A percentile compares a stretch with the other conserved stretches of the same genome.
Evolutionary conservation across 495 filamentous ascomycete genomes (phyloP).

Genomic region (Penicillium herquei): DNA sequence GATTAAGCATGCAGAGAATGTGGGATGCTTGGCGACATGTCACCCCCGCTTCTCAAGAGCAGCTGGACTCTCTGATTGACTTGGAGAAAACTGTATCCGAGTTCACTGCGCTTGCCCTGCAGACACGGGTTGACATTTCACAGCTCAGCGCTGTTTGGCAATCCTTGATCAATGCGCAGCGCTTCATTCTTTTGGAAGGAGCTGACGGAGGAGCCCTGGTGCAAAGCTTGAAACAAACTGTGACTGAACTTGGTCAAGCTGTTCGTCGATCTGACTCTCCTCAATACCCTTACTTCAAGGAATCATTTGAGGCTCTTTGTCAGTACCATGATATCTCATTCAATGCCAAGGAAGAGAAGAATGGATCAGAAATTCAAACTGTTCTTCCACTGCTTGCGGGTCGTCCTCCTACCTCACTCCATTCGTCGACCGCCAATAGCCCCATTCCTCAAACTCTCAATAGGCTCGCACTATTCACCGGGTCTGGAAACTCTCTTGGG

Average conservation of each 20-base stretch:
- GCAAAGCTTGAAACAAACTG: conserved; percentile 54
- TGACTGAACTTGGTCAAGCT: conserved; percentile 51
- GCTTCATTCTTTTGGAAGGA: conserved; percentile 38
- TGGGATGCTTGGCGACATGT: conserved; percentile 73
- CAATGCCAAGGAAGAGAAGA: conserved; percentile 10
- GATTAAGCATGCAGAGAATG: conserved; percentile 79
- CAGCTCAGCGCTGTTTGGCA: conserved; percentile 40
- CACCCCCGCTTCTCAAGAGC: conserved; percentile 51
- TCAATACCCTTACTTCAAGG: conserved; percentile 50
- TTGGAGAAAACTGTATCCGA: conserved; percentile 69
- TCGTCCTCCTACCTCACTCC: conserved; percentile 34
- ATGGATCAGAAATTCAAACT: conserved; percentile 24
- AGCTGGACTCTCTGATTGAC: conserved; percentile 50
- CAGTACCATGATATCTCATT: conserved; percentile 55
- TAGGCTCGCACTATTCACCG: conserved; percentile 37
- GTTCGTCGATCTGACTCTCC: conserved; percentile 36
- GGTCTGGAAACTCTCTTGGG: conserved; percentile 23
- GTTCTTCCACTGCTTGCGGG: conserved; percentile 41
- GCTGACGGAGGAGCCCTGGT: conserved; percentile 38
- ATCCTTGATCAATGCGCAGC: conserved; percentile 44
- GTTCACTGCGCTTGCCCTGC: conserved; percentile 62
- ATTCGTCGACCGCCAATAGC: conserved; percentile 31
- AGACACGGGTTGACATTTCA: conserved; percentile 40
- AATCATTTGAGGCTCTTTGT: conserved; percentile 65
- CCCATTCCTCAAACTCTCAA: conserved; percentile 37